Evolutionary conservation across 2,329 filamentous ascomycete species (phyloP).

Genomic region (Pseudogymnoascus sp.): DNA sequence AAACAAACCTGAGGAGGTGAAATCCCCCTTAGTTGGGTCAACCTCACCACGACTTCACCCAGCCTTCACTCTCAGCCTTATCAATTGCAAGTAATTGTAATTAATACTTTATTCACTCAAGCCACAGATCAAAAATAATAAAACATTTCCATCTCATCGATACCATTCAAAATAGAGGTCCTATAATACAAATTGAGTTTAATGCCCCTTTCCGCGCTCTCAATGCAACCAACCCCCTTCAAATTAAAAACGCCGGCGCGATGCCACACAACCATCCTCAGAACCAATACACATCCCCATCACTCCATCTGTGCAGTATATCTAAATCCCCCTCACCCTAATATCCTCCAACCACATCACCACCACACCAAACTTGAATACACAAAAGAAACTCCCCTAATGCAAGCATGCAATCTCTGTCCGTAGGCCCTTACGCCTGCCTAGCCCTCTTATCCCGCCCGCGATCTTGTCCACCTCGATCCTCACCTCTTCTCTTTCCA

Average conservation of each 20-base stretch:
- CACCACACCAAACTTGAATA: not conserved
- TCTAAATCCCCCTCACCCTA: not conserved
- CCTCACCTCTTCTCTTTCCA: not conserved
- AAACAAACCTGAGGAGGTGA: not conserved
- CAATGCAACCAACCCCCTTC: not conserved
- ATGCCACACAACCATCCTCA: not conserved
- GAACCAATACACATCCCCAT: not conserved
- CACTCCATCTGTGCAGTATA: not conserved
- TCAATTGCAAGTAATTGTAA: not conserved
- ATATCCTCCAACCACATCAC: not conserved
- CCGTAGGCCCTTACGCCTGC: not conserved
- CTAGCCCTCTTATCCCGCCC: not conserved
- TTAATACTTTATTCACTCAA: not conserved
- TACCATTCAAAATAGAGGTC: not conserved
- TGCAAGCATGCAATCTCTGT: constrained; percentile 4
- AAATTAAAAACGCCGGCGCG: not conserved
- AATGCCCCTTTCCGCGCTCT: not conserved
- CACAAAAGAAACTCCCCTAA: not conserved
- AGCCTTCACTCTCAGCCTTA: not conserved
- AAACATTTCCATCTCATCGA: not conserved
- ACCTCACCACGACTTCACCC: not conserved
- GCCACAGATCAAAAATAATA: not conserved
- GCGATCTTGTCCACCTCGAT: not conserved
- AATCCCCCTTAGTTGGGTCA: not conserved
- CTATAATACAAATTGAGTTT: constrained; percentile 2